Evolutionary conservation across 2,329 filamentous ascomycete genomes (phyloP), one percentile per base, ranked within the genome.

Genomic region (Hirsutella rhossiliensis): DNA sequence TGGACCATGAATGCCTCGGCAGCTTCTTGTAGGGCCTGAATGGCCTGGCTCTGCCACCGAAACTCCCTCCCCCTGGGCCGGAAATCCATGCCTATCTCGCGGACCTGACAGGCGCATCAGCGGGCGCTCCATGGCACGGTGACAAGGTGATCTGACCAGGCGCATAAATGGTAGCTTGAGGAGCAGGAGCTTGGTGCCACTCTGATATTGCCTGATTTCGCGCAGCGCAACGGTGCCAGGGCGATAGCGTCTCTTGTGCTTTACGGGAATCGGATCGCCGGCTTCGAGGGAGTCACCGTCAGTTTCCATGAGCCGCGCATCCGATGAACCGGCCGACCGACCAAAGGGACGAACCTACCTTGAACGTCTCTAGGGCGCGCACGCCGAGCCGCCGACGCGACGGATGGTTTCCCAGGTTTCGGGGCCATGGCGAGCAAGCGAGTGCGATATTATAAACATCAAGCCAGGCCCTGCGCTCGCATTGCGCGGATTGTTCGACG

Each of bases 1-100:
- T 94, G 89, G 47, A 97, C 85, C 54, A 97, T 75, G 65, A 94
- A 97, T 5, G 90, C 90, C 68, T 97, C 90, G n/a, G 89, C 80
- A 13, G 90, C 87, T 71, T 97, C 90, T 66, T 97, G 90, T 3
- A 97, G 74, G 12, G 90, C 90, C 58, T 85, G 80, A 56, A 97
- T 92, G 42, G 92, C 90, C 56, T 94, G 90, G 43, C 86, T 94
- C 69, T 97, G 92, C 89, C 92, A 98, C 54, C 90, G 80, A 63
- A 97, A 79, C 48, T 86, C 82, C 45, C 79, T 71, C 47, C 77
- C 78, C 31, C 65, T 63, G 5, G 78, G 75, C 17, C 80, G 78
- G 48, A 82, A 71, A 1, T 73, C 66, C 27, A 85, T 59, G 4
- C 83, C 83, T 52, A 88, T 85, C 66, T 88, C 84, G 62, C 83